Evolutionary conservation across 2,329 filamentous ascomycete species (phyloP), one percentile per base, ranked within the genome.

Genomic region (Ophiostoma novo-ulmi): DNA sequence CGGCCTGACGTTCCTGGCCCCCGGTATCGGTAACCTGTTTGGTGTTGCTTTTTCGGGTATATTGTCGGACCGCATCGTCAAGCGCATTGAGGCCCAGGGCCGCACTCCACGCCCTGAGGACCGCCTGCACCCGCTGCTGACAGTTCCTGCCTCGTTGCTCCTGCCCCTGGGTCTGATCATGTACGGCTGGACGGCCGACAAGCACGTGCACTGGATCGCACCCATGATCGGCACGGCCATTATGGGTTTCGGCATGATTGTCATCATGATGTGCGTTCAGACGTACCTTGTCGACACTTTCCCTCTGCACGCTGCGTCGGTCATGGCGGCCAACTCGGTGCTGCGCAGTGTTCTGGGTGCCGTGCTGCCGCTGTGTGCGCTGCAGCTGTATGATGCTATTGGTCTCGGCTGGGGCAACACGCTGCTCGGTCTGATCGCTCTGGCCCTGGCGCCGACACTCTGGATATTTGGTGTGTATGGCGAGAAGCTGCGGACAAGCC

Each of bases 11-110:
- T 81, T 81, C 73, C 75, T 82, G 70, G 75, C 76, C 0, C 74
- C 80, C 2, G 79, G 79, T 10, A 55, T 80, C 0, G 80, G 80
- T 8, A 70, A 71, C 41, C 35, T 70, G 1, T 38, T 74, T 7
- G 73, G 74, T 31, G 65, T 91, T 6, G 91, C 91, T 26, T 84
- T 84, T 0, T 80, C 81, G 63, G 82, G 81, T 0, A 80, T 78
- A 5, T 75, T 84, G 26, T 81, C 82, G 68, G 84, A 86, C 74
- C 78, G 79, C 0, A 78, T 85, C 20, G 82, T 82, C 74, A 76
- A 78, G 72, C 81, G 79, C 5, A 78, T 80, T 73, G 77, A 69
- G 39, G 72, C 74, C 6, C n/a, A 58, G 52, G 52, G 52, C 52
- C 10, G 70, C 5, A 74, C 74, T 6, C 80, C 80, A 3, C 75